Conservation (phyloP, 371 early-diverging fungal genomes). For the Apophysomyces elegans region DNA sequence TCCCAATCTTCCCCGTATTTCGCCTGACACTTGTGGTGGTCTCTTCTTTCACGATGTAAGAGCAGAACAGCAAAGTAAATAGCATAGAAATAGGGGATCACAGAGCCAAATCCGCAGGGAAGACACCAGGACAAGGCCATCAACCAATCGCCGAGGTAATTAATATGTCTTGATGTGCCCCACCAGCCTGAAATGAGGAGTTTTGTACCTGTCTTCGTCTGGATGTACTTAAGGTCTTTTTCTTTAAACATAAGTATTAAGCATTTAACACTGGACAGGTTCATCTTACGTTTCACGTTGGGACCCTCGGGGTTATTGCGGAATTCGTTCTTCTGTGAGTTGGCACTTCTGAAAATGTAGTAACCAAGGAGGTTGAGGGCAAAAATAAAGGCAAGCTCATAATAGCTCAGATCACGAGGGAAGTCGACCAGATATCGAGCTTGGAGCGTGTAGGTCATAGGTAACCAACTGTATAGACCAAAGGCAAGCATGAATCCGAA, state of each 20-base stretch:
- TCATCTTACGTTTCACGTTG: constrained; percentile 60
- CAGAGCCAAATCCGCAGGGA: constrained; percentile 64
- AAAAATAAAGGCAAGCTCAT: constrained; percentile 55
- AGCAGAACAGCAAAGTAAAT: constrained; percentile 89
- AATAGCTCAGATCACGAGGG: constrained; percentile 63
- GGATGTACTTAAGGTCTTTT: constrained; percentile 79
- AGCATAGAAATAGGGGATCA: constrained; percentile 92
- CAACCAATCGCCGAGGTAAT: constrained; percentile 91
- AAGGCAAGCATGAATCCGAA: constrained; percentile 95
- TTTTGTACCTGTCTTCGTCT: constrained; percentile 79
- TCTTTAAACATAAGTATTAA: neutral
- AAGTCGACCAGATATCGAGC: constrained; percentile 82
- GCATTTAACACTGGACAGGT: neutral
- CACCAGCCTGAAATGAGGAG: constrained; percentile 92
- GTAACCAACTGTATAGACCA: constrained; percentile 91
- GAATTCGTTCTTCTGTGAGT: constrained; percentile 92
- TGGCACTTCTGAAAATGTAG: constrained; percentile 87
- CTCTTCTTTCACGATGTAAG: constrained; percentile 87
- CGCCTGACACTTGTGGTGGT: constrained; percentile 84
- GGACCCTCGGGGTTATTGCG: constrained; percentile 75
- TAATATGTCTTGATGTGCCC: constrained; percentile 91
- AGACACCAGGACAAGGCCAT: constrained; percentile 86
- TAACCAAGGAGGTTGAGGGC: constrained; percentile 73
- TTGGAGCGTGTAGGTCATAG: constrained; percentile 90
- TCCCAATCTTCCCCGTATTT: constrained; percentile 97